Percentiles rank a stretch among this genome's conserved stretches.
Conservation (phyloP, 805 yeast species). For the Isabelozyma heimii region DNA sequence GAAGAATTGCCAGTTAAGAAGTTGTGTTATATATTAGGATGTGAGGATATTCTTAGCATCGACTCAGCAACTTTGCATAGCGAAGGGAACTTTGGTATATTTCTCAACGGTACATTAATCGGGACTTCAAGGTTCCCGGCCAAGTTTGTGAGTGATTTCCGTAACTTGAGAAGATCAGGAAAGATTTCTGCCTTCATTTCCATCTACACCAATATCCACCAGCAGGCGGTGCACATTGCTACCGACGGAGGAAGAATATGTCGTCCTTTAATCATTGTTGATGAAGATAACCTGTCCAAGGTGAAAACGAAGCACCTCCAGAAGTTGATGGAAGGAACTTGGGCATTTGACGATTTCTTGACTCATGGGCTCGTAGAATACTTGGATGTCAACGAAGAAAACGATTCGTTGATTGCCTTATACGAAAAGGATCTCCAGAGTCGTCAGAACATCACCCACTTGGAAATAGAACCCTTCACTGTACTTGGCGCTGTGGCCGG, state of each 20-base stretch:
- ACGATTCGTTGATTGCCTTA: conserved; percentile 88
- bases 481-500: conserved; percentile 93
- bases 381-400: conserved; percentile 95
- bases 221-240: conserved; percentile 92
- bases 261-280: conserved; percentile 88
- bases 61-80: conserved; percentile 83
- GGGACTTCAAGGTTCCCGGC: conserved; percentile 88
- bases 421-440: conserved; percentile 62
- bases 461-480: conserved; percentile 95
- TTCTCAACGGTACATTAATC: conserved; percentile 88
- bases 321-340: conserved; percentile 59
- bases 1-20: conserved; percentile 86
- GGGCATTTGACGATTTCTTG: conserved; percentile 91
- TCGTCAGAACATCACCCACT: conserved; percentile 63
- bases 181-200: conserved; percentile 87
- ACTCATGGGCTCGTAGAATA: conserved; percentile 87
- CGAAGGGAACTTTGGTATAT: conserved; percentile 77
- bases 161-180: conserved; percentile 79
- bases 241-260: conserved; percentile 99
- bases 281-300: conserved; percentile 60
- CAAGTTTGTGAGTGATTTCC: conserved; percentile 75
- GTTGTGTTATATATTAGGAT: conserved; percentile 80
- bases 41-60: conserved; percentile 76
- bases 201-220: conserved; percentile 85
- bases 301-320: conserved; percentile 72